phyloP scores from a whole-genome alignment of 78 protist genomes.

The slime mould (Dictyostelium discoideum) region dicty_2.7 NC_007089.4:981501-982000 shows the following conservation, averaged over 20 bases:
- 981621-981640: not conserved
- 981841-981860: slow-evolving; percentile 32
- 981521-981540: not conserved
- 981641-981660: not conserved
- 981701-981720: not conserved
- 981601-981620: not conserved
- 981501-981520: too few species aligned
- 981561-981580: not conserved
- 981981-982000: slow-evolving; percentile 35
- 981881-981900: slow-evolving; percentile 12
- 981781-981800: not conserved
- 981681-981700: not conserved
- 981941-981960: slow-evolving; percentile 33
- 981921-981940: slow-evolving; percentile 29
- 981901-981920: slow-evolving; percentile 52
- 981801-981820: slow-evolving; percentile 25
- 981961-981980: slow-evolving; percentile 2
- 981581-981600: not conserved
- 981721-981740: not conserved
- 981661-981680: not conserved
- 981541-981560: not conserved
- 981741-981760: not conserved
- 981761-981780: not conserved
- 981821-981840: slow-evolving; percentile 5
- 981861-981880: slow-evolving; percentile 26